Evolutionary conservation across 163 green algal genomes (phyloP).

Genomic region (Coccomyxa subellipsoidea): DNA sequence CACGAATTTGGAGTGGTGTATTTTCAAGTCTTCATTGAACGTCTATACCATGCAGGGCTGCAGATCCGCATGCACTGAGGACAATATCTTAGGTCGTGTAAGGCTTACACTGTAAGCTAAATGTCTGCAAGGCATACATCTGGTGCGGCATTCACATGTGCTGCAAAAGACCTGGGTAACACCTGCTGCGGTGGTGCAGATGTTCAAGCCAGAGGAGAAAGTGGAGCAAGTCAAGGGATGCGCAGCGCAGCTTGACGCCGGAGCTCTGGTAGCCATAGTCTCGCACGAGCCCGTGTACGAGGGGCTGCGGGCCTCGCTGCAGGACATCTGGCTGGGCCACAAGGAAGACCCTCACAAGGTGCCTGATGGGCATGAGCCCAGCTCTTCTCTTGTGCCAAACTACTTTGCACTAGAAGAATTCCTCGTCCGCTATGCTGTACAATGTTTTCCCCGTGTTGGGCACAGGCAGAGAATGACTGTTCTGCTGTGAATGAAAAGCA

Average conservation of each 20-base stretch:
- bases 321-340: slow-evolving; percentile 10
- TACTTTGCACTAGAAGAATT: no score
- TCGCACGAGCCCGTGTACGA: not conserved
- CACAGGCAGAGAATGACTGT: no score
- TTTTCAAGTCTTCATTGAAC: no score
- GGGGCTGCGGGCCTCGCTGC: not conserved
- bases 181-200: not conserved
- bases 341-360: slow-evolving; percentile 14
- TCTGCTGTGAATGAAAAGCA: no score
- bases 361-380: no score
- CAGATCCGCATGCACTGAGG: not conserved
- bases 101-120: no score
- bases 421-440: no score
- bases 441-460: no score
- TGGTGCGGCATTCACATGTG: not conserved
- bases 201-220: not conserved
- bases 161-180: not conserved
- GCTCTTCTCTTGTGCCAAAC: no score
- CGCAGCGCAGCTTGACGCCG: not conserved
- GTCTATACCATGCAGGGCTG: no score
- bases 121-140: not conserved
- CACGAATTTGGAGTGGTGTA: no score
- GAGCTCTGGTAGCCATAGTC: not conserved
- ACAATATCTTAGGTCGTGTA: no score
- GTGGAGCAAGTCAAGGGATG: not conserved